Evolutionary conservation across 345 rosid species (phyloP).

Genomic region (Excoecaria cochinchinensis): DNA sequence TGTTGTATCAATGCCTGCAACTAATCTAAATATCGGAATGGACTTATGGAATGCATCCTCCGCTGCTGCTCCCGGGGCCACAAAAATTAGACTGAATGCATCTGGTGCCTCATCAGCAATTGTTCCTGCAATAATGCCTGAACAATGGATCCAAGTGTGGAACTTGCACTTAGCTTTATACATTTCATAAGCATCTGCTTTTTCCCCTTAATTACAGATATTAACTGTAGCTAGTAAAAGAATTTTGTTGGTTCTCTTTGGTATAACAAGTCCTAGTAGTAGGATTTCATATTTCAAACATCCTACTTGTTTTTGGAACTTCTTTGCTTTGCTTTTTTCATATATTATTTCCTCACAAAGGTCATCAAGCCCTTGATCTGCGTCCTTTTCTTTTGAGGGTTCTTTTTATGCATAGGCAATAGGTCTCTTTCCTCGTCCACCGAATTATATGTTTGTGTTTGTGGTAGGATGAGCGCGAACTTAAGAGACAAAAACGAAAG

Average conservation of each 20-base stretch:
- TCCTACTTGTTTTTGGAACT: neutral
- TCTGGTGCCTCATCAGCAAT: constrained; percentile 40
- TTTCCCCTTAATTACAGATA: neutral
- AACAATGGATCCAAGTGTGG: constrained; percentile 67
- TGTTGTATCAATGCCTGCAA: constrained; percentile 51
- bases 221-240: neutral
- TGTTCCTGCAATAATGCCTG: constrained; percentile 48
- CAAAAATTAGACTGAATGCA: constrained; percentile 52
- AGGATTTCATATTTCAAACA: neutral
- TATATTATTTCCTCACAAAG: neutral
- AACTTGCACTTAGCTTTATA: constrained; percentile 5
- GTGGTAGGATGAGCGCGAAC: constrained; percentile 83
- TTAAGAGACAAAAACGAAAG: constrained; percentile 92
- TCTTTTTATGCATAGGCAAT: neutral
- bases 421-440: constrained; percentile 5
- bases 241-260: neutral
- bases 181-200: neutral
- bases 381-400: neutral
- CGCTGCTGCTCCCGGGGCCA: constrained; percentile 48
- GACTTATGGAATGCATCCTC: constrained; percentile 77
- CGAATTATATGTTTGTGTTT: constrained; percentile 11
- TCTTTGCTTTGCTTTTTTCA: neutral
- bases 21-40: constrained; percentile 89
- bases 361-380: neutral
- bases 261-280: neutral